Percentiles rank a stretch among this genome's conserved stretches.
Conservation (phyloP, 352 stramenopile species). For the Globisporangium echinulatum region DNA sequence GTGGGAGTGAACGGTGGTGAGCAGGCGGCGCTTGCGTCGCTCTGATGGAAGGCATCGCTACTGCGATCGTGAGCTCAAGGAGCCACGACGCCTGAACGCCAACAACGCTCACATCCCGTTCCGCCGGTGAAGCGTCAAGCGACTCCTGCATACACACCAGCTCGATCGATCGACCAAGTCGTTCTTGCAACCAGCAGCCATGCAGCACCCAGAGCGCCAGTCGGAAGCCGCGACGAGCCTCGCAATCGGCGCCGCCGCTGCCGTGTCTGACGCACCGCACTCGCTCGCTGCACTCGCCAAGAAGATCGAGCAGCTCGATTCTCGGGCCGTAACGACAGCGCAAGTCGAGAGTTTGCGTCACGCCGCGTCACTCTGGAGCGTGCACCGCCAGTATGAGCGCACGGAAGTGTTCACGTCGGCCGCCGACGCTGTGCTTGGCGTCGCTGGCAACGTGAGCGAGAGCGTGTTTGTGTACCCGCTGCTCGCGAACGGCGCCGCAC, state of each 20-base stretch:
- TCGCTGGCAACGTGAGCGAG: conserved; percentile 48
- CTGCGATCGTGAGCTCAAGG: no score
- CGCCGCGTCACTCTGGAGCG: conserved; percentile 19
- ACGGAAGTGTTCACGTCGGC: conserved; percentile 49
- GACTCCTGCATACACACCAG: no score
- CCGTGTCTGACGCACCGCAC: conserved; percentile 12
- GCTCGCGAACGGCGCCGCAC: conserved; percentile 16
- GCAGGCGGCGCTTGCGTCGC: no score
- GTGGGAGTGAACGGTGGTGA: no score
- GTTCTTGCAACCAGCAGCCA: conserved; percentile 1
- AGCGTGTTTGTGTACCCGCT: conserved; percentile 66
- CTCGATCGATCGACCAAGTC: background rate
- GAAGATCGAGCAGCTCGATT: conserved; percentile 2
- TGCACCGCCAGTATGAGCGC: conserved; percentile 31
- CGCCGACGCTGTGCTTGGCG: conserved; percentile 42
- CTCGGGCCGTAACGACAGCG: background rate
- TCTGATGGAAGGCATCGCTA: no score
- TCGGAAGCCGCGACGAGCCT: conserved; percentile 18
- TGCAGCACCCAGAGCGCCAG: conserved; percentile 24
- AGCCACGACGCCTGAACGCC: no score
- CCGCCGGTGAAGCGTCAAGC: conserved; percentile 8
- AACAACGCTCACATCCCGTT: conserved; percentile 6
- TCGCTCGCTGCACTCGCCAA: conserved; percentile 1
- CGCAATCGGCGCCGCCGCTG: conserved; percentile 11
- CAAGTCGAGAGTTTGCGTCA: background rate